Evolutionary conservation across 164 flowering plant genomes (phyloP).

Genomic region (Buxus sempervirens): DNA sequence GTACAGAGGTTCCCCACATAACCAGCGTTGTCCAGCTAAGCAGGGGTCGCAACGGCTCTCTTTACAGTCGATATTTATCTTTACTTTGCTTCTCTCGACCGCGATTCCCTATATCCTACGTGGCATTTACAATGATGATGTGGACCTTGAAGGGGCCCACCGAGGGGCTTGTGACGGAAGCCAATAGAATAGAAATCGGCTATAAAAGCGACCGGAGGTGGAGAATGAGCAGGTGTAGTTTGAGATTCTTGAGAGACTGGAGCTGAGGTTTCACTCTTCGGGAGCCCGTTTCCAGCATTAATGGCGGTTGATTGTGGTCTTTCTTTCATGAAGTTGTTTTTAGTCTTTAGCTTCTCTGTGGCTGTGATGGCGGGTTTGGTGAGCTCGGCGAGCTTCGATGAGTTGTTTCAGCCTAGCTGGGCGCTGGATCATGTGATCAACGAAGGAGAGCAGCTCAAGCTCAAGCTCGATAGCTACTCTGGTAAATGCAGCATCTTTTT

Average conservation of each 20-base stretch:
- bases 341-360: slow-evolving; percentile 19
- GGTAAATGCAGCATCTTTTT: slow-evolving; percentile 37
- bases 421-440: slow-evolving; percentile 63
- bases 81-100: no score
- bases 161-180: neutral
- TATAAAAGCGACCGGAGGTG: no score
- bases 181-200: neutral
- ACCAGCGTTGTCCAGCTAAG: slow-evolving; percentile 31
- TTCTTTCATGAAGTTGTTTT: slow-evolving; percentile 1
- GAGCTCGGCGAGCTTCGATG: slow-evolving; percentile 53
- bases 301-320: slow-evolving; percentile 6
- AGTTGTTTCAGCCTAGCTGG: slow-evolving; percentile 80
- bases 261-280: neutral
- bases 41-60: slow-evolving; percentile 42
- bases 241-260: neutral
- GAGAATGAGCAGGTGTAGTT: no score
- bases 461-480: slow-evolving; percentile 79
- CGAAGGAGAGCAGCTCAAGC: slow-evolving; percentile 72
- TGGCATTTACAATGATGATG: slow-evolving; percentile 13
- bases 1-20: slow-evolving; percentile 10
- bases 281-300: neutral
- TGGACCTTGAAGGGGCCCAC: neutral
- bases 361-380: slow-evolving; percentile 26
- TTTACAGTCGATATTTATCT: slow-evolving; percentile 11
- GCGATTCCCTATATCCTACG: slow-evolving; percentile 14